Evolutionary conservation across 2,329 filamentous ascomycete species (phyloP).

Genomic region (Coleophoma eucalyptorum): DNA sequence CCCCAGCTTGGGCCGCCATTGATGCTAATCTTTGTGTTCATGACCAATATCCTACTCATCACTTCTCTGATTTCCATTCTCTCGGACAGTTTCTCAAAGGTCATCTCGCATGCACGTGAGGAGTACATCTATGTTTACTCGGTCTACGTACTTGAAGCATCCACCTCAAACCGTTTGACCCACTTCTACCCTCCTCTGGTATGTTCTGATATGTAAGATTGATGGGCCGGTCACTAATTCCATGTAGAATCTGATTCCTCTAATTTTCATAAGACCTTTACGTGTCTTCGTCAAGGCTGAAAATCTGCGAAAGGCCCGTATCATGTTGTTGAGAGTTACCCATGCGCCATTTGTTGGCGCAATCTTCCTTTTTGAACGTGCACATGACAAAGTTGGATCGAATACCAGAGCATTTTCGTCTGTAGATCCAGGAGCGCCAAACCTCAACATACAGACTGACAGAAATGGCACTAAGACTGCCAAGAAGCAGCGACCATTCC

Average conservation of each 20-base stretch:
- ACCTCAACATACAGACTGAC: conserved; percentile 1
- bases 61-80: conserved; percentile 76
- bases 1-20: conserved; percentile 23
- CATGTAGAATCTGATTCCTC: conserved; percentile 65
- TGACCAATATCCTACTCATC: conserved; percentile 76
- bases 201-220: conserved; percentile 8
- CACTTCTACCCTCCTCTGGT: conserved; percentile 66
- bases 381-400: conserved; percentile 14
- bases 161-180: conserved; percentile 64
- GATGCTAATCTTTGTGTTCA: conserved; percentile 62
- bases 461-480: neutral
- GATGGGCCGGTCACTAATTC: conserved; percentile 13
- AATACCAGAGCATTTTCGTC: conserved; percentile 14
- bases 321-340: conserved; percentile 58
- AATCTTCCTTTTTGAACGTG: conserved; percentile 53
- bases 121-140: conserved; percentile 78
- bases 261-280: conserved; percentile 68
- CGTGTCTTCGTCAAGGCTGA: conserved; percentile 64
- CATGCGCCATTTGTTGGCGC: conserved; percentile 65
- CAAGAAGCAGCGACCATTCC: conserved; percentile 15
- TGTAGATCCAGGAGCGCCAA: conserved; percentile 9
- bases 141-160: conserved; percentile 61
- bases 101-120: conserved; percentile 62
- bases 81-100: conserved; percentile 62
- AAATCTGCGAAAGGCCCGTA: conserved; percentile 57